Percentiles rank a stretch among this genome's conserved stretches.
phyloP scores from a whole-genome alignment of 1,284 basidiomycete species.

The Testicularia cyperi region DNA sequence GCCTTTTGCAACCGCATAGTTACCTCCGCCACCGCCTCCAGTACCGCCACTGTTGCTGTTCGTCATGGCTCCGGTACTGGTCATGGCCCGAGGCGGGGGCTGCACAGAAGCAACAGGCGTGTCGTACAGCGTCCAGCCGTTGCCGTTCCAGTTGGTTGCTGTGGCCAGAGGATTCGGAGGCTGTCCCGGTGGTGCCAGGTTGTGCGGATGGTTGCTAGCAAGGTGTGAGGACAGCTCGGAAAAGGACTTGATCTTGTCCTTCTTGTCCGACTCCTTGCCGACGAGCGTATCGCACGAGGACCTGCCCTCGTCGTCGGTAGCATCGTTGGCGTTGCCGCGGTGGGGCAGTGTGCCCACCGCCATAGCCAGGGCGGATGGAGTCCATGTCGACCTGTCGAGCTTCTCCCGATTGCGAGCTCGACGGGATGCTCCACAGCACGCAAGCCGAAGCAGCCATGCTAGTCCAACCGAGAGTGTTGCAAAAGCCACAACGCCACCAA shows the following conservation, averaged over 20 bases:
- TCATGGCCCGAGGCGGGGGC: conserved; percentile 8
- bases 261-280: conserved; percentile 10
- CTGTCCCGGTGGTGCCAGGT: neutral
- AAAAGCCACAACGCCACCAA: conserved; percentile 30
- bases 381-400: conserved; percentile 18
- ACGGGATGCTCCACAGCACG: conserved; percentile 17
- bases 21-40: conserved; percentile 6
- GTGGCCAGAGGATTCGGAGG: neutral
- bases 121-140: conserved; percentile 31
- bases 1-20: conserved; percentile 16
- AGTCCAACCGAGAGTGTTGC: conserved; percentile 28
- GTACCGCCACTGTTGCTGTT: too few species aligned
- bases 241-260: conserved; percentile 20
- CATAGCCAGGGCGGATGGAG: conserved; percentile 6
- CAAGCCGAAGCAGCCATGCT: conserved; percentile 32
- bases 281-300: conserved; percentile 20
- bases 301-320: neutral
- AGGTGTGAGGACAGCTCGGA: neutral
- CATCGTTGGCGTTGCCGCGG: neutral
- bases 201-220: neutral
- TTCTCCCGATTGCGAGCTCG: conserved; percentile 10
- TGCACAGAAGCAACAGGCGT: conserved; percentile 12
- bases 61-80: neutral
- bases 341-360: too few species aligned
- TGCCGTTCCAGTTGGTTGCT: conserved; percentile 24